phyloP scores from a whole-genome alignment of 129 eudicot species.

The Solidago caesia region DNA sequence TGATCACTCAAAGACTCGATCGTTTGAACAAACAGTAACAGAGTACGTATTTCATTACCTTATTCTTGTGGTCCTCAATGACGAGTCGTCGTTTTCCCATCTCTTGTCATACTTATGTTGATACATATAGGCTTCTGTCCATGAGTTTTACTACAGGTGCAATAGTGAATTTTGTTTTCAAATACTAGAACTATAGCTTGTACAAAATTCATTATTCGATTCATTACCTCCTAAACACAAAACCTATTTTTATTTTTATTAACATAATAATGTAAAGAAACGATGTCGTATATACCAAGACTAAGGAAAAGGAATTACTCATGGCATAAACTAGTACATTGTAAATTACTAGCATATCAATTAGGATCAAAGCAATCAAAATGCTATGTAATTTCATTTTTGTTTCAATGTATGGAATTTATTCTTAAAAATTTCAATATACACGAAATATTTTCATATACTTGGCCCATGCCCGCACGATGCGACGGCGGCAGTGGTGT shows the following conservation, averaged over 20 bases:
- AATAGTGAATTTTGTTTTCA: neutral
- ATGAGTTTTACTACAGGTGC: neutral
- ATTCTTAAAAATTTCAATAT: too few relatives aligned
- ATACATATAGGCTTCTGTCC: conserved; percentile 5
- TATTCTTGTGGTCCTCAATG: conserved; percentile 10
- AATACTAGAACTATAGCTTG: neutral
- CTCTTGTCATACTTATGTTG: neutral
- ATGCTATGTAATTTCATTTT: too few relatives aligned
- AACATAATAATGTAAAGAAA: neutral
- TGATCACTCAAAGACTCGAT: conserved; percentile 1
- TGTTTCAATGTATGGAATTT: too few relatives aligned
- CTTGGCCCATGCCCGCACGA: too few relatives aligned
- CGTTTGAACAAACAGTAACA: neutral
- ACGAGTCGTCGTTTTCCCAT: conserved; percentile 12
- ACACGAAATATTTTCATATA: too few relatives aligned
- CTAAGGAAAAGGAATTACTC: neutral
- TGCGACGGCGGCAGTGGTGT: too few relatives aligned
- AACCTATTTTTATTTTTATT: neutral
- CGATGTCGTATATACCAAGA: neutral
- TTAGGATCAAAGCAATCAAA: too few relatives aligned
- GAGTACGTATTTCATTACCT: neutral
- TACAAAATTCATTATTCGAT: neutral
- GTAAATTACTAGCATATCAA: too few relatives aligned
- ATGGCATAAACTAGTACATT: too few relatives aligned
- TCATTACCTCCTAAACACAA: neutral